A percentile compares a stretch with the other conserved stretches of the same genome.
phyloP scores from a whole-genome alignment of 192 early-diverging fungal genomes.

The Rhizophagus clarus region DNA sequence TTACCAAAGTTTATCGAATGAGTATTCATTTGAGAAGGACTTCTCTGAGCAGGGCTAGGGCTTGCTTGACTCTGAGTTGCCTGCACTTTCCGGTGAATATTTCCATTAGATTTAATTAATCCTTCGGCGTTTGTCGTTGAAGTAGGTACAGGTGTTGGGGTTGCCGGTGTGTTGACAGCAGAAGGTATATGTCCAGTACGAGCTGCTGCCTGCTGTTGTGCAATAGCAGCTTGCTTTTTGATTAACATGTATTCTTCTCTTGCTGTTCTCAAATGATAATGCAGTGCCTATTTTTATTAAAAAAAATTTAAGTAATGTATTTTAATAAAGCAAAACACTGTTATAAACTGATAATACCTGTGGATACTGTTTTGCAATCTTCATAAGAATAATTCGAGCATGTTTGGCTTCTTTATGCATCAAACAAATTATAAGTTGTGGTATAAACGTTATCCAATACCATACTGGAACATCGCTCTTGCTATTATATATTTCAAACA shows the following conservation, averaged over 20 bases:
- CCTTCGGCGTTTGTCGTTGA: conserved; percentile 14
- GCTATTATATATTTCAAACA: conserved; percentile 74
- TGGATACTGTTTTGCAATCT: conserved; percentile 93
- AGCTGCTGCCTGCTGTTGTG: conserved; percentile 20
- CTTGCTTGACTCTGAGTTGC: conserved; percentile 27
- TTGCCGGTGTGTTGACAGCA: conserved; percentile 34
- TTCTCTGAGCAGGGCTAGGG: background rate
- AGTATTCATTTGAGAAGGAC: background rate
- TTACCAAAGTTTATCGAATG: background rate
- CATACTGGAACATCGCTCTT: conserved; percentile 90
- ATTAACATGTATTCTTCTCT: conserved; percentile 82
- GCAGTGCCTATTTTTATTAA: conserved; percentile 67
- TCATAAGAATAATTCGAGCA: conserved; percentile 81
- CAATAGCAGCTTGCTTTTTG: conserved; percentile 50
- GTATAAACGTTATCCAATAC: conserved; percentile 99
- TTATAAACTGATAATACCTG: conserved; percentile 55
- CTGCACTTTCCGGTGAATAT: conserved; percentile 29
- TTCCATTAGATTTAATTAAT: conserved; percentile 17
- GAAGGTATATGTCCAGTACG: background rate
- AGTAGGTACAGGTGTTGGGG: conserved; percentile 35
- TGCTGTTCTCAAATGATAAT: conserved; percentile 91
- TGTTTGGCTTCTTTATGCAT: conserved; percentile 80
- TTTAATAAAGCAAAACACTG: conserved; percentile 1
- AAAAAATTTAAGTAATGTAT: conserved; percentile 5
- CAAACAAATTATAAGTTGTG: conserved; percentile 85